Conservation (phyloP, 116 monocot species). For the Dioscorea cayenensis region DNA sequence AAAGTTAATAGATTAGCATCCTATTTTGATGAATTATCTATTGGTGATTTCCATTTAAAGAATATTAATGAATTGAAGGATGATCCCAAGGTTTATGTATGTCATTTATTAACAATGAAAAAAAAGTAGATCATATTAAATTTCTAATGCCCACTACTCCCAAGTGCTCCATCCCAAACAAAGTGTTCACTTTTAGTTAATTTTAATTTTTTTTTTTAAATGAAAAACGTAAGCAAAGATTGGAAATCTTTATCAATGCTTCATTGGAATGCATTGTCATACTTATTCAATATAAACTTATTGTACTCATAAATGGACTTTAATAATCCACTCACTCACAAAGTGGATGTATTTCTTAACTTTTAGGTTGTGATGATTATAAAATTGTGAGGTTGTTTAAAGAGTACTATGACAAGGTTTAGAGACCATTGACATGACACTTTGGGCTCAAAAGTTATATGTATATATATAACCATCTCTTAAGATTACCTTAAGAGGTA, state of each 20-base stretch:
- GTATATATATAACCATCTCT: too few relatives aligned
- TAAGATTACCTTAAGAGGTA: not conserved
- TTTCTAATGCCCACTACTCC: not conserved
- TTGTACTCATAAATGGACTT: not conserved
- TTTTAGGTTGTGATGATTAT: not conserved
- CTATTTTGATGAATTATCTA: too few relatives aligned
- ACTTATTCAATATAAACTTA: too few relatives aligned
- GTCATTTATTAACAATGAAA: not conserved
- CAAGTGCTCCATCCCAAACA: not conserved
- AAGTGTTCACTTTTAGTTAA: not conserved
- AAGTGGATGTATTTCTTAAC: not conserved
- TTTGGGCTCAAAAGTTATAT: not conserved
- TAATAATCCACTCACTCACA: not conserved
- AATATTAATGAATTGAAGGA: not conserved
- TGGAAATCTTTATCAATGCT: not conserved
- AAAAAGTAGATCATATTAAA: not conserved
- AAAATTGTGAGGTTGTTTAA: too few relatives aligned
- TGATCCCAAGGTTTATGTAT: conserved; percentile 7
- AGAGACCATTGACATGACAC: not conserved
- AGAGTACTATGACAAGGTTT: not conserved
- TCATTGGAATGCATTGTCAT: too few relatives aligned
- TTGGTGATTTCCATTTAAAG: too few relatives aligned
- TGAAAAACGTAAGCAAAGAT: not conserved
- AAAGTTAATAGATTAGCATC: too few relatives aligned
- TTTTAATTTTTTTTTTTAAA: not conserved